A percentile compares a stretch with the other conserved stretches of the same genome.
These are phyloP conservation scores for Leucocoprinus sp. DNA, from an alignment of 768 basidiomycete genomes.

Conservation along the genomic window DNA sequence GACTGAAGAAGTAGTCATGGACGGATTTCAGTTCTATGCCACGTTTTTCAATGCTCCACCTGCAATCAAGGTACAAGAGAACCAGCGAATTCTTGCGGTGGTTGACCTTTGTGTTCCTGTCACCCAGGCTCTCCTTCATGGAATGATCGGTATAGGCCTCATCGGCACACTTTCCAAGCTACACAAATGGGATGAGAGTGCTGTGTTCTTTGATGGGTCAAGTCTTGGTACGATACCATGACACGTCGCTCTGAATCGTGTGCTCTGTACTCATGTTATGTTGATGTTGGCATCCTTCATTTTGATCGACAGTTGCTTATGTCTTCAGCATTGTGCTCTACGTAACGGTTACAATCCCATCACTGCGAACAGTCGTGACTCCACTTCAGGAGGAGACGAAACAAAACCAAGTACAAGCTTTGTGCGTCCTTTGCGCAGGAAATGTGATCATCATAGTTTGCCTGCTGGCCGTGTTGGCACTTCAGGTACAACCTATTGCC, in stretches of 20 bases:
- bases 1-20: slow-evolving; percentile 55
- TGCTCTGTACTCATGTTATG: background rate
- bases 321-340: slow-evolving; percentile 75
- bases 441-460: slow-evolving; percentile 76
- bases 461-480: slow-evolving; percentile 52
- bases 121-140: slow-evolving; percentile 75
- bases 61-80: slow-evolving; percentile 78
- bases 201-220: slow-evolving; percentile 91
- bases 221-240: slow-evolving; percentile 55
- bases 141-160: slow-evolving; percentile 72
- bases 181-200: slow-evolving; percentile 84
- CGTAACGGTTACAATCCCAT: slow-evolving; percentile 72
- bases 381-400: slow-evolving; percentile 51
- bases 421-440: slow-evolving; percentile 77
- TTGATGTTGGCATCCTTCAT: background rate
- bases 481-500: slow-evolving; percentile 51
- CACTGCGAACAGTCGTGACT: slow-evolving; percentile 65
- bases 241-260: background rate
- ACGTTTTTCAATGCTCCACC: slow-evolving; percentile 91
- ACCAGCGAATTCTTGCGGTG: background rate
- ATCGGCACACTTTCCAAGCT: slow-evolving; percentile 72
- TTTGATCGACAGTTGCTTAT: slow-evolving; percentile 47
- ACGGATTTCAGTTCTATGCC: slow-evolving; percentile 84
- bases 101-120: background rate
- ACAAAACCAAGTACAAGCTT: slow-evolving; percentile 65